Evolutionary conservation across 1,139 yeast species (phyloP).

Genomic region (Sugiyamaella novakii): DNA sequence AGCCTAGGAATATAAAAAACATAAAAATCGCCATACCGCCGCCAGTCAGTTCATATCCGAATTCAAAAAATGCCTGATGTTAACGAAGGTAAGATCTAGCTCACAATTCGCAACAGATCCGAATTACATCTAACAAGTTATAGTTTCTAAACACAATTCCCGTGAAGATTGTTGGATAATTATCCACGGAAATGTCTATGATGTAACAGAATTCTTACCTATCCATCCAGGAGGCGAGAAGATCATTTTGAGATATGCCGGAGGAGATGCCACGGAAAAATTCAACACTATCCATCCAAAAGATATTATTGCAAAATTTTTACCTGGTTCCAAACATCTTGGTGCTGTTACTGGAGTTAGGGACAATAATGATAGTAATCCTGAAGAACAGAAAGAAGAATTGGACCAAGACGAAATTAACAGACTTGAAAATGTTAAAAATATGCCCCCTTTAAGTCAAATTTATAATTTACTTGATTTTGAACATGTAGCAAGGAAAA

Average conservation of each 20-base stretch:
- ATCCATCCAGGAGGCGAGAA: slow-evolving; percentile 89
- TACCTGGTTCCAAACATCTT: slow-evolving; percentile 49
- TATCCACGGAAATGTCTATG: slow-evolving; percentile 79
- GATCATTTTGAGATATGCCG: slow-evolving; percentile 76
- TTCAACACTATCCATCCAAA: slow-evolving; percentile 87
- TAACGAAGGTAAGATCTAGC: slow-evolving; percentile 19
- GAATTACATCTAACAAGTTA: slow-evolving; percentile 5
- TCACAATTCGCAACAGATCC: no score
- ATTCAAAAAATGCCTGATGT: slow-evolving; percentile 16
- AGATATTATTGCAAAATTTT: slow-evolving; percentile 63
- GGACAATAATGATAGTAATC: slow-evolving; percentile 32
- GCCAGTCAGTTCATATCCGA: no score
- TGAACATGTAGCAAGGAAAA: slow-evolving; percentile 79
- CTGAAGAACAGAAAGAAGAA: slow-evolving; percentile 38
- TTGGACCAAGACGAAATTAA: slow-evolving; percentile 40
- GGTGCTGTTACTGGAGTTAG: slow-evolving; percentile 47
- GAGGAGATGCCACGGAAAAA: slow-evolving; percentile 86
- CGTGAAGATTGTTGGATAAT: slow-evolving; percentile 83
- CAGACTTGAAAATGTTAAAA: slow-evolving; percentile 43
- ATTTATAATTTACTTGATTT: slow-evolving; percentile 76
- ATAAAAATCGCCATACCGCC: no score
- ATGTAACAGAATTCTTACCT: slow-evolving; percentile 73
- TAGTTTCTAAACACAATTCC: slow-evolving; percentile 62
- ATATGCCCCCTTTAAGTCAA: slow-evolving; percentile 67
- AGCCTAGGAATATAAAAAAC: no score